A percentile compares a stretch with the other conserved stretches of the same genome.
phyloP scores from a whole-genome alignment of 495 filamentous ascomycete genomes.

The Penicillium verhagenii region DNA sequence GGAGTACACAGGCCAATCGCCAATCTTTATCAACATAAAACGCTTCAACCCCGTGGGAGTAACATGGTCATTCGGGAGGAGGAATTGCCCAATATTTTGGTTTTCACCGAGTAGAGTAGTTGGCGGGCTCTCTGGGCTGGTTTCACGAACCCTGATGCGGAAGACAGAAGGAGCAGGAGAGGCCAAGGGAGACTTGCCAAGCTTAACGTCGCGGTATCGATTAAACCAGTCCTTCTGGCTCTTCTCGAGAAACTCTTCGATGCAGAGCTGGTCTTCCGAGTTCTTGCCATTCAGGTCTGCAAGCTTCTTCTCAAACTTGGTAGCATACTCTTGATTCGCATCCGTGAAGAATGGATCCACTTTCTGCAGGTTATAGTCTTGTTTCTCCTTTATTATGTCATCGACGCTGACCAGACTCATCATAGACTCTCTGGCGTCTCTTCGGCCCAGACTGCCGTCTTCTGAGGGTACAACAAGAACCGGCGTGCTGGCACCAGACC shows the following conservation, averaged over 20 bases:
- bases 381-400: conserved; percentile 54
- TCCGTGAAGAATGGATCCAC: conserved; percentile 73
- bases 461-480: conserved; percentile 42
- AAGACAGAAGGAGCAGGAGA: conserved; percentile 42
- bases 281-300: conserved; percentile 56
- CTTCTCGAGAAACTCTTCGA: conserved; percentile 64
- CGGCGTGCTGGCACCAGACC: conserved; percentile 16
- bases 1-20: conserved; percentile 71
- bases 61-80: conserved; percentile 61
- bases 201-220: conserved; percentile 57
- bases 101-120: conserved; percentile 10
- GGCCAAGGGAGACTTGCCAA: conserved; percentile 39
- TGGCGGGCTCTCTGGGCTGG: conserved; percentile 29
- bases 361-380: conserved; percentile 63
- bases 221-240: conserved; percentile 70
- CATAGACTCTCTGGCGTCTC: conserved; percentile 46
- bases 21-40: conserved; percentile 45
- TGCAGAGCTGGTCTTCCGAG: conserved; percentile 59
- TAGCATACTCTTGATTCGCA: conserved; percentile 58
- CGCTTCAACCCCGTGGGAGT: conserved; percentile 64
- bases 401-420: conserved; percentile 51
- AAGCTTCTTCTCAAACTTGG: conserved; percentile 57
- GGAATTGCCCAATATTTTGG: conserved; percentile 52
- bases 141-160: conserved; percentile 54
- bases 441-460: conserved; percentile 46